Conservation (phyloP, 768 basidiomycete species). For the Symmetrospora coprosmae region DNA sequence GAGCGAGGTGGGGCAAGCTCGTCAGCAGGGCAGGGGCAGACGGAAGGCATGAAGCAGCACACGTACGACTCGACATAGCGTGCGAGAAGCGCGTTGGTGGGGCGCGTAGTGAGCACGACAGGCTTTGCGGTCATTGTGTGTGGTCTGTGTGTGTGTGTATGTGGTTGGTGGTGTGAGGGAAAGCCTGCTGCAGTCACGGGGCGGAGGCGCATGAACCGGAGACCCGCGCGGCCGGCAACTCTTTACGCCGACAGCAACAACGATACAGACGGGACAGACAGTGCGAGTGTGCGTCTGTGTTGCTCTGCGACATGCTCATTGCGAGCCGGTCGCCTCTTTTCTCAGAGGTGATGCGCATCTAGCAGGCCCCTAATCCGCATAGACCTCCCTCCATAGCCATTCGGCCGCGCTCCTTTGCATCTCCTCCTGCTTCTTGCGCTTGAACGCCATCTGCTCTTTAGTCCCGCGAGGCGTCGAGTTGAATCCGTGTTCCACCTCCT, state of each 20-base stretch:
- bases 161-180: too few species aligned
- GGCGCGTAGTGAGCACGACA: background rate
- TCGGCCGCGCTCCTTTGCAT: background rate
- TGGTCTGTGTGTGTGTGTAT: background rate
- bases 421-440: background rate
- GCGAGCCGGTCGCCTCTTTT: too few species aligned
- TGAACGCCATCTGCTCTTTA: background rate
- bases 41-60: background rate
- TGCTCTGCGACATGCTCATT: too few species aligned
- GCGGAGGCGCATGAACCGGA: too few species aligned
- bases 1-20: background rate
- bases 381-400: background rate
- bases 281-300: too few species aligned
- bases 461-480: background rate
- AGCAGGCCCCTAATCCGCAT: too few species aligned
- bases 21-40: background rate
- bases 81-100: conserved; percentile 3
- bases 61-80: conserved; percentile 8
- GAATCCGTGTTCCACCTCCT: conserved; percentile 13
- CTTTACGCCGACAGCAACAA: too few species aligned
- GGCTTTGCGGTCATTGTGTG: background rate
- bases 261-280: too few species aligned
- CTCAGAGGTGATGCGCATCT: too few species aligned
- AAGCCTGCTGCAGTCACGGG: too few species aligned
- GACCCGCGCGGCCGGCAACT: too few species aligned